Evolutionary conservation across 305 asterid species (phyloP).

Genomic region (Fraxinus ornus): DNA sequence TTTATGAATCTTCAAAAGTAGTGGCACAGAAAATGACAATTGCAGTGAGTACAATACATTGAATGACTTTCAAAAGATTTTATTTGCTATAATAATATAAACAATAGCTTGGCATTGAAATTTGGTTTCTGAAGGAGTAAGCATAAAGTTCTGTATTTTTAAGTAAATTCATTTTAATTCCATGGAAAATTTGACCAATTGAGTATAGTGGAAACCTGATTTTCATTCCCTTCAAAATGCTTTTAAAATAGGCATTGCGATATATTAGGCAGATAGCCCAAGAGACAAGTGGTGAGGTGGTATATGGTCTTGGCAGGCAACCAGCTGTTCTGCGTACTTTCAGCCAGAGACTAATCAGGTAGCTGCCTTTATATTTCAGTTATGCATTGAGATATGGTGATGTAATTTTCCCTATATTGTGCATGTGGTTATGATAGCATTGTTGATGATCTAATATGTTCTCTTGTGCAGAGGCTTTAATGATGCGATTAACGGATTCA

Average conservation of each 20-base stretch:
- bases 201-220: not conserved
- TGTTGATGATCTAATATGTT: constrained; percentile 12
- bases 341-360: constrained; percentile 93
- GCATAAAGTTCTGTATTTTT: not conserved
- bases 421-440: not conserved
- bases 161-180: not conserved
- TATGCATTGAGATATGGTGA: not conserved
- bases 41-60: constrained; percentile 52
- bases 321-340: constrained; percentile 90
- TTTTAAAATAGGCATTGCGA: constrained; percentile 55
- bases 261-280: constrained; percentile 87
- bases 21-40: constrained; percentile 85
- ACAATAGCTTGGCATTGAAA: not conserved
- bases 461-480: constrained; percentile 70
- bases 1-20: constrained; percentile 81
- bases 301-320: constrained; percentile 81
- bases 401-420: not conserved
- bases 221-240: not conserved
- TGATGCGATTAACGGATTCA: constrained; percentile 79
- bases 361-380: not conserved
- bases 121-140: constrained; percentile 10
- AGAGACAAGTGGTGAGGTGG: constrained; percentile 82
- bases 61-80: not conserved
- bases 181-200: not conserved
- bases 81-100: not conserved